Base-by-base conservation (phyloP, 225 moss, liverwort and hornwort genomes). In the Physcomitrium patens region DNA sequence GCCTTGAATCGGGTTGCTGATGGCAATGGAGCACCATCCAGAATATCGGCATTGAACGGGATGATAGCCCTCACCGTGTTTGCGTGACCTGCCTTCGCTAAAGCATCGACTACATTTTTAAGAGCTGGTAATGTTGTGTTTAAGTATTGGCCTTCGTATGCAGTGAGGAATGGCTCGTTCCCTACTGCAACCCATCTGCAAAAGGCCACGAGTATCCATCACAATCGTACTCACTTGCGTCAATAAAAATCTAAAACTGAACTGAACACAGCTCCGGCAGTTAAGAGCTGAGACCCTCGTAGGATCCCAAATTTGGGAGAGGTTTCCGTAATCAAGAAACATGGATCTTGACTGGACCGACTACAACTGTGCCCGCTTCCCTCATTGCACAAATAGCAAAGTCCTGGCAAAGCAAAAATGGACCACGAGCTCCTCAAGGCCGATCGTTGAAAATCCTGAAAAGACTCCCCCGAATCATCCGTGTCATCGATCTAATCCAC, bases 1-100 rank as follows among this genome's bases (percentile, higher is more conserved):
- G 64, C 70, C 74, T 90, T 81, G 76, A 94, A 94, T 8, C 70
- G 63, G 10, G 89, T 91, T 3, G 67, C 72, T 12, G 91, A 91
- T n/a, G 94, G 94, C 2, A 83, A 69, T n/a, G 47, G 3, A 18
- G 73, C 55, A 26, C 83, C 87, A 66, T 86, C 83, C 23, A 94
- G 78, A 15, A 94, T 76, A 61, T 94, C 94, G 0, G 94, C 90
- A 65, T 94, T 94, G 79, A 94, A 91, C 8, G 94, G 94, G 48
- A 94, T 77, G 28, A 91, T 85, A 1, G 85, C 85, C 44, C 63
- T 72, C 31, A 94, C 85, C 8, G 70, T 65, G 37, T 62, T 80
- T 0, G 68, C 76, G 18, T 78, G 71, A 0, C 90, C 90, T 37
- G 86, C 91, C 23, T 81, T 79, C 9, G 23, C 72, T 2, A 94